Conservation (phyloP, 225 moss, liverwort and hornwort species). For the Bryoerythrophyllum caledonicum region DNA sequence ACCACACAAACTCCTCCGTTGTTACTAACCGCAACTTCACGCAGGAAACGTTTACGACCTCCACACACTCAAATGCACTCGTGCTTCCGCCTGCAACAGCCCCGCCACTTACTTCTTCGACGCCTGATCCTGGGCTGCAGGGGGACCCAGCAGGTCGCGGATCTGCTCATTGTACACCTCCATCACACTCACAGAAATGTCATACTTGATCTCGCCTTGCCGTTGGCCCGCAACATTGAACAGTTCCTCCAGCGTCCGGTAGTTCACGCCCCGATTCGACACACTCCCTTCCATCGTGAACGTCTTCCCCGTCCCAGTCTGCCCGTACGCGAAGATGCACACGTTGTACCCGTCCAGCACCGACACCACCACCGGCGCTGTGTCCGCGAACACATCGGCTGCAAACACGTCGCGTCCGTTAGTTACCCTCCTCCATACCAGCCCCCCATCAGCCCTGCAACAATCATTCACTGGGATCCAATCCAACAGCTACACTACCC, state of each 20-base stretch:
- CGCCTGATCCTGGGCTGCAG: conserved; percentile 61
- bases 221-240: conserved; percentile 69
- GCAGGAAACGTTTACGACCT: not conserved
- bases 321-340: conserved; percentile 93
- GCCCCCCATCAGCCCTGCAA: not conserved
- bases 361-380: conserved; percentile 88
- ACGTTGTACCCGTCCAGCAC: conserved; percentile 93
- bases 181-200: conserved; percentile 77
- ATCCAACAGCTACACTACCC: too few species aligned
- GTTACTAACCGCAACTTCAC: too few species aligned
- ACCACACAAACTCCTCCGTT: not conserved
- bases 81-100: not conserved
- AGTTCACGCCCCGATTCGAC: conserved; percentile 86
- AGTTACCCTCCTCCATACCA: not conserved
- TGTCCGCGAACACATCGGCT: conserved; percentile 87
- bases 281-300: conserved; percentile 91
- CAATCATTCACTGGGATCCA: not conserved
- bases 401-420: not conserved
- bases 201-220: conserved; percentile 48
- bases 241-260: conserved; percentile 88
- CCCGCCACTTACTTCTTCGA: conserved; percentile 63
- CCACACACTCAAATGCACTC: not conserved
- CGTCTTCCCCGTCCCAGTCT: conserved; percentile 93
- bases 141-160: conserved; percentile 73
- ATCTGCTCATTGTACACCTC: conserved; percentile 99